phyloP scores from a whole-genome alignment of 805 yeast genomes.

The Cyberlindnera bimundalis region DNA sequence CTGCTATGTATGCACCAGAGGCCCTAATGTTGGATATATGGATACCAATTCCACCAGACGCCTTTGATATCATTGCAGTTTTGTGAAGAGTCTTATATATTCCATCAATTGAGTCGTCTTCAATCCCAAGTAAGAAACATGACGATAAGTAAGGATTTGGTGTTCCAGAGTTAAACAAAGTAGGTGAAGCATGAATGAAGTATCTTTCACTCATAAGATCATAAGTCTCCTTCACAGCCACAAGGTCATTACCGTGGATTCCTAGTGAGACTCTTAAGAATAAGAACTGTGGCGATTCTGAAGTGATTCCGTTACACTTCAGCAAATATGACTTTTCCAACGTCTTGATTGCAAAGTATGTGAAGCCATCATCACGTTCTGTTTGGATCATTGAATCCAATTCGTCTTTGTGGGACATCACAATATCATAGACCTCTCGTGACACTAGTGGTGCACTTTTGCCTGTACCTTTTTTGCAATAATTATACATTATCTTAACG shows the following conservation, averaged over 20 bases:
- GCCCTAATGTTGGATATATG: slow-evolving; percentile 86
- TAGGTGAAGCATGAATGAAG: slow-evolving; percentile 94
- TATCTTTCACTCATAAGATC: slow-evolving; percentile 80
- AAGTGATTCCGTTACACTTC: slow-evolving; percentile 55
- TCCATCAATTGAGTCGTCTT: slow-evolving; percentile 94
- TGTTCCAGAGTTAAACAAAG: slow-evolving; percentile 91
- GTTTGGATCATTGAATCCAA: slow-evolving; percentile 67
- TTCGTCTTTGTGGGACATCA: slow-evolving; percentile 57
- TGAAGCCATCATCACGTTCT: slow-evolving; percentile 71
- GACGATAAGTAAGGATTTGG: slow-evolving; percentile 83
- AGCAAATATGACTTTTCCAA: slow-evolving; percentile 82
- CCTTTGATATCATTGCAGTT: slow-evolving; percentile 86
- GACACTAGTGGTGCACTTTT: slow-evolving; percentile 57
- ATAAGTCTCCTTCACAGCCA: slow-evolving; percentile 78
- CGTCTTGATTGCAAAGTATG: slow-evolving; percentile 91
- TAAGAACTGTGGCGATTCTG: slow-evolving; percentile 90
- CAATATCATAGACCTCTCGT: slow-evolving; percentile 57
- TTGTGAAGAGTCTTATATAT: slow-evolving; percentile 86
- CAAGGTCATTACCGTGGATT: slow-evolving; percentile 70
- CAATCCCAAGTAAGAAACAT: slow-evolving; percentile 89
- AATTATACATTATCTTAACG: slow-evolving; percentile 64
- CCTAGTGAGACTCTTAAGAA: slow-evolving; percentile 91
- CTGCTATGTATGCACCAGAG: slow-evolving; percentile 86
- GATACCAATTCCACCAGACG: slow-evolving; percentile 94
- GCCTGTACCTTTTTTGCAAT: slow-evolving; percentile 66